Evolutionary conservation across 176 grass and related monocot species (phyloP).

Genomic region (Aegilops bicornis): DNA sequence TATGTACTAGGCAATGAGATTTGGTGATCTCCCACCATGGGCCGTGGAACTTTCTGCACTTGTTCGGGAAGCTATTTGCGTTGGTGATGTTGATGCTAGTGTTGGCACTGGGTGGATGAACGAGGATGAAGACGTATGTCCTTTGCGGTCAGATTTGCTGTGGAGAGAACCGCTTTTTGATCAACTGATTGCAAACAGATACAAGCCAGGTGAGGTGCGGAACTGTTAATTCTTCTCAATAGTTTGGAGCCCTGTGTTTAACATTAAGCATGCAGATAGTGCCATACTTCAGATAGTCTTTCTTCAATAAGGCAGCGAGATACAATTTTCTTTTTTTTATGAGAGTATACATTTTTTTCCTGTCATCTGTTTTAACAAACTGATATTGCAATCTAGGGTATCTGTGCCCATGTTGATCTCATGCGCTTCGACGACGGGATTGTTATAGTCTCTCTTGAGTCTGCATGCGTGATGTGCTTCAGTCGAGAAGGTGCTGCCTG

Average conservation of each 20-base stretch:
- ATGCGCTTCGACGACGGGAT: conserved; percentile 88
- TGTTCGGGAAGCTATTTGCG: conserved; percentile 57
- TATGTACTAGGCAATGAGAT: conserved; percentile 72
- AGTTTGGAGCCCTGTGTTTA: not conserved
- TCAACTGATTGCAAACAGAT: conserved; percentile 86
- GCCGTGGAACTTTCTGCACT: conserved; percentile 59
- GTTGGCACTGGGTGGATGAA: conserved; percentile 7
- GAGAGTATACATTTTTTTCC: not conserved
- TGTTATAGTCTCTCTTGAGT: conserved; percentile 75
- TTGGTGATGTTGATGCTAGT: conserved; percentile 29
- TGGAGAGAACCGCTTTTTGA: conserved; percentile 84
- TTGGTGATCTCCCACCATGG: conserved; percentile 83
- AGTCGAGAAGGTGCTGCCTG: not conserved
- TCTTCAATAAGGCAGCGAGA: not conserved
- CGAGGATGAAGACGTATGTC: conserved; percentile 55
- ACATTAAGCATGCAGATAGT: not conserved
- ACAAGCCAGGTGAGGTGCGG: conserved; percentile 90
- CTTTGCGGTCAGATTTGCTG: conserved; percentile 69
- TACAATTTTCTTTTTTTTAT: not conserved
- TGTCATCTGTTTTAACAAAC: not conserved
- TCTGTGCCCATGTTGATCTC: conserved; percentile 88
- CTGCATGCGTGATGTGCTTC: conserved; percentile 74
- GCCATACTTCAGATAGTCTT: not conserved
- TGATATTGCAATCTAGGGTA: conserved; percentile 45
- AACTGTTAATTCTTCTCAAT: conserved; percentile 33